phyloP scores from a whole-genome alignment of 208 protist species.

The Endotrypanum monterogeii region DNA sequence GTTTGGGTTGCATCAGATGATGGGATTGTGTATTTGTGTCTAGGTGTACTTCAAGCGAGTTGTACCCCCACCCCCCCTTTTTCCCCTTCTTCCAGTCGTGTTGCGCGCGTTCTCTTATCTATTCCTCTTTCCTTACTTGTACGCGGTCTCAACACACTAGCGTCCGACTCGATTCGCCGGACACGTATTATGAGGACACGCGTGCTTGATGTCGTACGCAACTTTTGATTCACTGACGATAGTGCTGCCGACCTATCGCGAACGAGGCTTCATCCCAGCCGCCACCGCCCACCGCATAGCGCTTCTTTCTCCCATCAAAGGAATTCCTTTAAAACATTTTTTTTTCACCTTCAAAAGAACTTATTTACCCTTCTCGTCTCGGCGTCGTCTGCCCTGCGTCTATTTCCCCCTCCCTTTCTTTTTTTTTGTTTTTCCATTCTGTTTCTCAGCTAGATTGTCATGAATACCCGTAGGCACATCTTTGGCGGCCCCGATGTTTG shows the following conservation, averaged over 20 bases:
- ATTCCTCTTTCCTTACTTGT: background rate
- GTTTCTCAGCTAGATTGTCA: too few species aligned
- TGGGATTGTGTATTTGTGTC: slow-evolving; percentile 2
- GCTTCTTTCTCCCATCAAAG: background rate
- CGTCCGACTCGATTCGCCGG: background rate
- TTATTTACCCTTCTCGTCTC: background rate
- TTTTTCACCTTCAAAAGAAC: slow-evolving; percentile 6
- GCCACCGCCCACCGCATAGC: background rate
- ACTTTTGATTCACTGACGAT: background rate
- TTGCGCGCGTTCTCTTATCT: background rate
- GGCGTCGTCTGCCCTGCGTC: background rate
- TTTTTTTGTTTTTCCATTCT: background rate
- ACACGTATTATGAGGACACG: background rate
- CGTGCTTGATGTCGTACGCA: background rate
- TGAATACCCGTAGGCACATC: background rate
- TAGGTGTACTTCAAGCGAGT: too few species aligned
- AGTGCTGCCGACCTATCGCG: background rate
- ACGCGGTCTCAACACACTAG: background rate
- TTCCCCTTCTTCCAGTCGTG: background rate
- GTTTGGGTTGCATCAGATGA: slow-evolving; percentile 8
- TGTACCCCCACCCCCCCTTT: too few species aligned
- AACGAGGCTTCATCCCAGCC: background rate
- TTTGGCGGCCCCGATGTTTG: background rate
- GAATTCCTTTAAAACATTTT: too few species aligned
- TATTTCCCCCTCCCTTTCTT: background rate